Percentiles rank a stretch among this genome's conserved stretches.
These are phyloP conservation scores for Candida oleophila DNA, from an alignment of 805 yeast species.

Conservation along the genomic window DNA sequence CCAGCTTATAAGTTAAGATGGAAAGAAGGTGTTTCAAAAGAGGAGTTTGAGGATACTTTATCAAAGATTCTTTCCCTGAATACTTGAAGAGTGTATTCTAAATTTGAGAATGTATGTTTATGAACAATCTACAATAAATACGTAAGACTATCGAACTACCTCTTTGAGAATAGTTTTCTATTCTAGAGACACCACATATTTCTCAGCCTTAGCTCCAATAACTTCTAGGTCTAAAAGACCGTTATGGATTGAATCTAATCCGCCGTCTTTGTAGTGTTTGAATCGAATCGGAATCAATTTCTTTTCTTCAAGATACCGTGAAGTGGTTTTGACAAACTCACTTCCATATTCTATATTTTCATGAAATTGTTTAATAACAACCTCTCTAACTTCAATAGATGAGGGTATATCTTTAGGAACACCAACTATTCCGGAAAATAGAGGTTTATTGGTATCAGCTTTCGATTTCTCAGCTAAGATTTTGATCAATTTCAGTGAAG, in stretches of 20 bases:
- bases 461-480: slow-evolving; percentile 17
- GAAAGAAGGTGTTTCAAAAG: slow-evolving; percentile 22
- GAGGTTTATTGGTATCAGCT: slow-evolving; percentile 4
- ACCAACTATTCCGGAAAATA: slow-evolving; percentile 41
- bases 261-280: slow-evolving; percentile 30
- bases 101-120: not conserved
- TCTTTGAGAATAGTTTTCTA: too few relatives aligned
- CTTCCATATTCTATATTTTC: slow-evolving; percentile 40
- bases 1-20: slow-evolving; percentile 24
- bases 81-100: too few relatives aligned
- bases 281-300: slow-evolving; percentile 32
- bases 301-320: slow-evolving; percentile 24
- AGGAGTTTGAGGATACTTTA: slow-evolving; percentile 21
- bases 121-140: too few relatives aligned
- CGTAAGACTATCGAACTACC: too few relatives aligned
- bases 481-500: slow-evolving; percentile 30
- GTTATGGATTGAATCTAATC: slow-evolving; percentile 27
- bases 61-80: not conserved
- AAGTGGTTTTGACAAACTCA: slow-evolving; percentile 31
- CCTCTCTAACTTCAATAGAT: slow-evolving; percentile 27
- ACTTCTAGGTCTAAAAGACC: slow-evolving; percentile 40
- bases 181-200: slow-evolving; percentile 29
- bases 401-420: slow-evolving; percentile 23
- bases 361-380: slow-evolving; percentile 42
- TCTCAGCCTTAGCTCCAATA: slow-evolving; percentile 43